Evolutionary conservation across 1,284 basidiomycete species (phyloP).

Genomic region (Anthracocystis walkeri): DNA sequence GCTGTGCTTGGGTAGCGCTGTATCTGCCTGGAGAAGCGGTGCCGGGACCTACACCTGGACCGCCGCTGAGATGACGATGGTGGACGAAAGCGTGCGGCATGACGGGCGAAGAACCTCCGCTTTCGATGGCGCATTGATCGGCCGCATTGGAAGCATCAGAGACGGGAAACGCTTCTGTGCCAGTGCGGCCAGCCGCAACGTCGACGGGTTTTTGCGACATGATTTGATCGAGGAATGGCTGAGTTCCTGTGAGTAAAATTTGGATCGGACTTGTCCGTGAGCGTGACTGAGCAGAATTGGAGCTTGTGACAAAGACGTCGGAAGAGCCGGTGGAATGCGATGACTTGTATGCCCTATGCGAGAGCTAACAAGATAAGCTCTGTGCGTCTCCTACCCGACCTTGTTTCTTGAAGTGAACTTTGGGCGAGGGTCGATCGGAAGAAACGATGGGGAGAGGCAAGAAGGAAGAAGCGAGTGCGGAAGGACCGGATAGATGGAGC

Average conservation of each 20-base stretch:
- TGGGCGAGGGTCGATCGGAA: neutral
- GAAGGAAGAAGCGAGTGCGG: neutral
- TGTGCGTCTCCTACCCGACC: neutral
- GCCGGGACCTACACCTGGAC: constrained; percentile 48
- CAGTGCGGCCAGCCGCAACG: constrained; percentile 9
- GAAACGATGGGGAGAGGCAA: neutral
- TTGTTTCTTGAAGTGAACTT: neutral
- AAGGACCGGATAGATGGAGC: neutral
- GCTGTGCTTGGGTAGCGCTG: constrained; percentile 42
- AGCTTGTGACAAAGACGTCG: constrained; percentile 1
- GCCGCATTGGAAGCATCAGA: constrained; percentile 10
- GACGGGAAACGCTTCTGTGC: neutral
- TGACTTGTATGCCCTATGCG: neutral
- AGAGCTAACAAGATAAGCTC: neutral
- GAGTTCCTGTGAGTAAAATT: too few relatives aligned
- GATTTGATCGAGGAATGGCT: neutral
- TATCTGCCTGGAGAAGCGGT: constrained; percentile 47
- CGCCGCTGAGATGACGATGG: constrained; percentile 74
- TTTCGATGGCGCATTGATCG: constrained; percentile 37
- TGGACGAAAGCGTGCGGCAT: constrained; percentile 74
- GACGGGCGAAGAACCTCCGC: constrained; percentile 32
- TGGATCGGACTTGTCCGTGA: neutral
- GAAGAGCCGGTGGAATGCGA: neutral
- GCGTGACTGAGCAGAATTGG: neutral
- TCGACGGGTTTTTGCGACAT: constrained; percentile 41